Evolutionary conservation across 192 early-diverging fungal species (phyloP).

Genomic region (Coemansia sp.): DNA sequence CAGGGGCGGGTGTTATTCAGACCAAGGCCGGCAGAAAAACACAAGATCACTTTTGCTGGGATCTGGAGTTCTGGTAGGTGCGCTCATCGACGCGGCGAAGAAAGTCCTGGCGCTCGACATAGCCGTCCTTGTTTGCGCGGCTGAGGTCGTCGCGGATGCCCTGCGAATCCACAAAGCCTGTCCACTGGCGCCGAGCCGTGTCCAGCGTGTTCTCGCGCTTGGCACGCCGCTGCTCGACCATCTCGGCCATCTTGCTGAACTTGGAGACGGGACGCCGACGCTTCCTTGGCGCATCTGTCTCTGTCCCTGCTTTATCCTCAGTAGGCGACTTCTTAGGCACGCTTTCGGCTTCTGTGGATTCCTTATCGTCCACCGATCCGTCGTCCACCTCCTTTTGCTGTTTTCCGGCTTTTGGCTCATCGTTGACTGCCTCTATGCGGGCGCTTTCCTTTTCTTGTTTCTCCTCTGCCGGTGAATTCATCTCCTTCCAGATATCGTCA

Average conservation of each 20-base stretch:
- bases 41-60: background rate
- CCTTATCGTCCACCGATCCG: background rate
- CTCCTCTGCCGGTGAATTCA: conserved; percentile 24
- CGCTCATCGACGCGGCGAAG: conserved; percentile 45
- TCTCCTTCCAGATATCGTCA: conserved; percentile 43
- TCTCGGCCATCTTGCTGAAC: conserved; percentile 48
- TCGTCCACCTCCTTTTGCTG: background rate
- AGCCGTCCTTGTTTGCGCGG: conserved; percentile 55
- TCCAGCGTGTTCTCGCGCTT: conserved; percentile 50
- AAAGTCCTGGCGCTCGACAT: conserved; percentile 52
- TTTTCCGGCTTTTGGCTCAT: background rate
- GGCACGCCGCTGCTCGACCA: conserved; percentile 41
- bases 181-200: conserved; percentile 44
- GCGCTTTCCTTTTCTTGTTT: conserved; percentile 11
- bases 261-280: conserved; percentile 34
- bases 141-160: conserved; percentile 53
- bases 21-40: background rate
- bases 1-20: background rate
- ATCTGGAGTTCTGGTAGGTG: conserved; percentile 24
- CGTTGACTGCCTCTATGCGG: conserved; percentile 9
- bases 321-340: background rate
- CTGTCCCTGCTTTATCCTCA: background rate
- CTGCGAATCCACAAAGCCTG: conserved; percentile 40
- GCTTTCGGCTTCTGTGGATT: background rate
- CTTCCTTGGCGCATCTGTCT: background rate